Evolutionary conservation across 768 basidiomycete genomes (phyloP), one percentile per base, ranked within the genome.

Genomic region (Suillus weaverae): DNA sequence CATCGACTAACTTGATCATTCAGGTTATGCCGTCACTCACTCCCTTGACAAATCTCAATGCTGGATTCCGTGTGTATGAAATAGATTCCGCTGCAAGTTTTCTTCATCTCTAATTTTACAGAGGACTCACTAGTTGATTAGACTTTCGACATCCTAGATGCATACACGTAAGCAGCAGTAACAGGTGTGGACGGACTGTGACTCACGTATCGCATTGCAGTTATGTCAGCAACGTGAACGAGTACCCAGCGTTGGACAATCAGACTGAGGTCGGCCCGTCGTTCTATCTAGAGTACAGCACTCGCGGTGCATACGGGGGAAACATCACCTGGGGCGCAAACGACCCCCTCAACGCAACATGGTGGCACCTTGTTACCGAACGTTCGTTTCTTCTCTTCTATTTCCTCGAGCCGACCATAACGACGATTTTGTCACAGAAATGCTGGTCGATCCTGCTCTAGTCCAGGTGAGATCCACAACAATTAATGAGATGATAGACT

Each of bases 281-380:
- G 4, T 91, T 80, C 68, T 63, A 66, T 38, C 71, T 79, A 10
- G 90, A 91, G 75, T 92, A 91, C 72, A 89, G 81, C 71, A 86
- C 89, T 4, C 86, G 90, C 32, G 80, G 85, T 56, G 81, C 88
- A 1, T 91, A 90, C 68, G 90, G 89, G 16, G 73, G 74, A 38
- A 75, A 73, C 59, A 73, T 80, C 1, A 80, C 81, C 43, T 91
- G 90, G 89, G 81, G 80, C 33, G 72, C 77, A 9, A 78, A 81
- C 57, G 89, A 89, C 72, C 89, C 90, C 0, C 76, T 91, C 62
- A 92, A 91, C 66, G 89, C 88, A 5, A 91, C 89, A 3, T 92
- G 88, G 86, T 92, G 89, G 90, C 90, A 91, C 72, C 82, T 74
- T 32, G 88, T 92, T 53, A 91, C 90, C 0, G 87, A 91, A 76